Evolutionary conservation across 116 monocot species (phyloP), one percentile per base, ranked within the genome.

Genomic region (Iris pallida): DNA sequence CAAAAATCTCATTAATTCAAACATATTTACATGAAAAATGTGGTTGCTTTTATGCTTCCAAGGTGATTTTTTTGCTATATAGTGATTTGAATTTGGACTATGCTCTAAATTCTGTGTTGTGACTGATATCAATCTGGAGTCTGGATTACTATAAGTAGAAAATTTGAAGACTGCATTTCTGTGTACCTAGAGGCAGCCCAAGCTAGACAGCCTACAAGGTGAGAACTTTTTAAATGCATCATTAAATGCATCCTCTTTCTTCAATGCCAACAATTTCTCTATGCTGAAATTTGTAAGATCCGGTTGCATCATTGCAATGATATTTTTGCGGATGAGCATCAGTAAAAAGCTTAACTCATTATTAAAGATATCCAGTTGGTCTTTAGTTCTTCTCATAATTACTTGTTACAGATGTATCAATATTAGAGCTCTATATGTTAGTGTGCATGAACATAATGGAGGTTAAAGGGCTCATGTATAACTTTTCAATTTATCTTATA

Each of bases 401-500:
- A 59, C 6, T 43, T 70, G 47, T 20, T 73, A 43, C 73, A 92
- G 92, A 77, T 83, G 61, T 78, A 19, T 97, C 92, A 40, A 81
- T 97, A 68, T 68, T 97, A 75, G 96, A 92, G 76, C 85, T 97
- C 15, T 97, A 97, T 74, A 81, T 97, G 68, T 79, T 97, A 49
- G 89, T 97, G 15, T 92, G 92, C 81, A 92, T 97, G 92, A 72
- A 80, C 70, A 89, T 82, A 66, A 66, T 97, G 59, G 87, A 89
- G 63, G 45, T 46, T 42, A 97, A 83, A 55, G 96, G 89, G 49
- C 20, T 86, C 79, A 7, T n/a, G n/a, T 92, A 83, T 71, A 95
- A 88, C 70, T 97, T 97, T 97, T 97, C 80, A 89, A 72, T 20
- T 85, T n/a, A n/a, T n/a, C n/a, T n/a, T n/a, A n/a, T n/a, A n/a